A percentile compares a stretch with the other conserved stretches of the same genome.
These are phyloP conservation scores for Saussurea involucrata DNA, from an alignment of 129 eudicot genomes.

Conservation along the genomic window DNA sequence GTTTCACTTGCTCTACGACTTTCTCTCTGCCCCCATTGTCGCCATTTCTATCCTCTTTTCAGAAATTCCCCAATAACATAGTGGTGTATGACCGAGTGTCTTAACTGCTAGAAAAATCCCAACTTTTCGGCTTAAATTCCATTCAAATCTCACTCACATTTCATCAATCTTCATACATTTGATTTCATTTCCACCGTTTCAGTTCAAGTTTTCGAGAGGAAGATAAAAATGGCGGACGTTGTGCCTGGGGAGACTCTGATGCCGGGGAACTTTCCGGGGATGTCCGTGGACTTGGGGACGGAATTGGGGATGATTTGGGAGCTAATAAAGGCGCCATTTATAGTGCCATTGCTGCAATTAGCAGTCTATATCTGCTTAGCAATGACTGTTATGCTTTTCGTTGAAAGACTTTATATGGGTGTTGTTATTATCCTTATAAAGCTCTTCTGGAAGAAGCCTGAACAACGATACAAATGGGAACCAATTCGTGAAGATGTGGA, in stretches of 20 bases:
- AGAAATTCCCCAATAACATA: conserved; percentile 22
- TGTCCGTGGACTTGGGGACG: conserved; percentile 38
- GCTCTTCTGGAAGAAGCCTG: conserved; percentile 75
- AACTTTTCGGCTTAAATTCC: not conserved
- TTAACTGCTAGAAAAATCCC: not conserved
- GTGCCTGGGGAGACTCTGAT: conserved; percentile 29
- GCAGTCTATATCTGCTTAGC: conserved; percentile 56
- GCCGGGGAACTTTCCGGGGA: conserved; percentile 47
- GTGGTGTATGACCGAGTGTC: not conserved
- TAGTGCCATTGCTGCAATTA: conserved; percentile 67
- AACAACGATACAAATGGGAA: conserved; percentile 64
- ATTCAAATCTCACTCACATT: conserved; percentile 4
- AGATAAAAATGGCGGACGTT: conserved; percentile 56
- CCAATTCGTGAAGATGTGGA: conserved; percentile 62
- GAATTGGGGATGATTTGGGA: conserved; percentile 60
- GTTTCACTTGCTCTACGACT: conserved; percentile 20
- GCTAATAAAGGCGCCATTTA: conserved; percentile 45
- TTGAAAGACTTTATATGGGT: conserved; percentile 85
- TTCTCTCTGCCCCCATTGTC: conserved; percentile 8
- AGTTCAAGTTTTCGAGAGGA: conserved; percentile 12
- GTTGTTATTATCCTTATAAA: conserved; percentile 56
- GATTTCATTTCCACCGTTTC: conserved; percentile 22
- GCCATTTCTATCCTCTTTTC: conserved; percentile 17
- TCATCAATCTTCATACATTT: not conserved
- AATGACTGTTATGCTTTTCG: conserved; percentile 64